Percentiles rank a stretch among this genome's conserved stretches.
Evolutionary conservation across 371 early-diverging fungal species (phyloP).

Genomic region (Basidiobolus meristosporus): DNA sequence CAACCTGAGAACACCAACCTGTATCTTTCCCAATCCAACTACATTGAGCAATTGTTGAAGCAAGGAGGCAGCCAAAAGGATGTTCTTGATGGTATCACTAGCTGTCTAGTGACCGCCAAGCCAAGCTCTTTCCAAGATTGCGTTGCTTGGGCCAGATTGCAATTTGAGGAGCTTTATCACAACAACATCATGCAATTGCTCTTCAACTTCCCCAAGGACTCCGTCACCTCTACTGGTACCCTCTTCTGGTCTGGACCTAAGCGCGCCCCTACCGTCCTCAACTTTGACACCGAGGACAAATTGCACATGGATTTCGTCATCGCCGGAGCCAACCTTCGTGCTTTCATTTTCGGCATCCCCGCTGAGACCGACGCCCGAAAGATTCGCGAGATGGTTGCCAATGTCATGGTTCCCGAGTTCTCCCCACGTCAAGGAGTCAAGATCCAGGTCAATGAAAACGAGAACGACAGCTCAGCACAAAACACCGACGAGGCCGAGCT

Average conservation of each 20-base stretch:
- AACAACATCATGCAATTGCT: constrained; percentile 86
- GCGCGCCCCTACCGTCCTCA: constrained; percentile 78
- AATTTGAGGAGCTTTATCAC: constrained; percentile 84
- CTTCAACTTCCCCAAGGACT: constrained; percentile 89
- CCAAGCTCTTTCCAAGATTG: constrained; percentile 81
- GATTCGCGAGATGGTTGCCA: constrained; percentile 6
- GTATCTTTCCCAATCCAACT: constrained; percentile 69
- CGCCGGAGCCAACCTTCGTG: constrained; percentile 85
- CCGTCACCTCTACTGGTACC: constrained; percentile 80
- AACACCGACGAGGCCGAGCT: constrained; percentile 38
- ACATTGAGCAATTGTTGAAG: constrained; percentile 53
- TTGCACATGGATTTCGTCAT: constrained; percentile 86
- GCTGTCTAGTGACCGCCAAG: constrained; percentile 52
- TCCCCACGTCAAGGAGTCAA: constrained; percentile 82
- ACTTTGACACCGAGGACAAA: constrained; percentile 58
- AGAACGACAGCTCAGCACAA: constrained; percentile 13
- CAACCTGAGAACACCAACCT: constrained; percentile 86
- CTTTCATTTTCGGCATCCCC: constrained; percentile 82
- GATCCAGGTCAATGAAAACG: constrained; percentile 91
- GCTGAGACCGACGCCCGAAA: background rate
- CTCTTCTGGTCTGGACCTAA: constrained; percentile 99
- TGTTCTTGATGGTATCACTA: constrained; percentile 39
- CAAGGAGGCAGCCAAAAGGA: constrained; percentile 68
- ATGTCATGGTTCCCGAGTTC: constrained; percentile 69
- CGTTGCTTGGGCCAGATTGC: constrained; percentile 75